Percentiles rank a stretch among this genome's conserved stretches.
These are phyloP conservation scores for Wickerhamiella occidentalis DNA, from an alignment of 805 yeast species.

Conservation along the genomic window DNA sequence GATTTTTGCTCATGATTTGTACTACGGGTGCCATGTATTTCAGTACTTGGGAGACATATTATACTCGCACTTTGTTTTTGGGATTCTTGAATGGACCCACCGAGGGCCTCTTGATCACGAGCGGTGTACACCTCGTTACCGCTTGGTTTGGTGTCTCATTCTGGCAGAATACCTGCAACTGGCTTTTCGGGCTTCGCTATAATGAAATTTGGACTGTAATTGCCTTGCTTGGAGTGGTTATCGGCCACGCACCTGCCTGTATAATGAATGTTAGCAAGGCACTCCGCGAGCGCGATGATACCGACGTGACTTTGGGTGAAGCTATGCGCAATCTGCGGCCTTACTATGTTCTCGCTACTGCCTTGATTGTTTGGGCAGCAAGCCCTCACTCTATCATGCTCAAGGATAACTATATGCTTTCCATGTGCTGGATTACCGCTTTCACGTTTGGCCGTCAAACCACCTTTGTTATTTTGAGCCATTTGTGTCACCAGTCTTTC, in stretches of 20 bases:
- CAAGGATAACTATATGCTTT: constrained; percentile 38
- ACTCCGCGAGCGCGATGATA: constrained; percentile 34
- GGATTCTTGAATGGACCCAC: constrained; percentile 90
- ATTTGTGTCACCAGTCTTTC: constrained; percentile 68
- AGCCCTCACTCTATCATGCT: constrained; percentile 39
- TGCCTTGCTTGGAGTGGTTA: constrained; percentile 29
- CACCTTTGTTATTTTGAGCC: constrained; percentile 54
- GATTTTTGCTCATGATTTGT: constrained; percentile 23
- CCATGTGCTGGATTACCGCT: constrained; percentile 68
- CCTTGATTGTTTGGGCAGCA: constrained; percentile 37
- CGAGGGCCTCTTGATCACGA: constrained; percentile 72
- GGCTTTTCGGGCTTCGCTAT: constrained; percentile 26
- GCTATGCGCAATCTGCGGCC: constrained; percentile 43
- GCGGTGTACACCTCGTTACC: constrained; percentile 44
- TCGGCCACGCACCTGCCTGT: constrained; percentile 60
- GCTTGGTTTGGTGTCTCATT: constrained; percentile 45
- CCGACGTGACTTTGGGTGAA: constrained; percentile 34
- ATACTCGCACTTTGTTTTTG: constrained; percentile 72
- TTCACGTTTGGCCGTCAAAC: constrained; percentile 77
- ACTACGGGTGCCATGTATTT: constrained; percentile 44
- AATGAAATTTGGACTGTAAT: constrained; percentile 24
- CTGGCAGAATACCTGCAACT: constrained; percentile 8
- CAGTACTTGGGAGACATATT: constrained; percentile 92
- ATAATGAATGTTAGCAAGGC: constrained; percentile 31
- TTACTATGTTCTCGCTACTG: constrained; percentile 42